phyloP scores from a whole-genome alignment of 805 yeast species.

The Yueomyces sinensis region DNA sequence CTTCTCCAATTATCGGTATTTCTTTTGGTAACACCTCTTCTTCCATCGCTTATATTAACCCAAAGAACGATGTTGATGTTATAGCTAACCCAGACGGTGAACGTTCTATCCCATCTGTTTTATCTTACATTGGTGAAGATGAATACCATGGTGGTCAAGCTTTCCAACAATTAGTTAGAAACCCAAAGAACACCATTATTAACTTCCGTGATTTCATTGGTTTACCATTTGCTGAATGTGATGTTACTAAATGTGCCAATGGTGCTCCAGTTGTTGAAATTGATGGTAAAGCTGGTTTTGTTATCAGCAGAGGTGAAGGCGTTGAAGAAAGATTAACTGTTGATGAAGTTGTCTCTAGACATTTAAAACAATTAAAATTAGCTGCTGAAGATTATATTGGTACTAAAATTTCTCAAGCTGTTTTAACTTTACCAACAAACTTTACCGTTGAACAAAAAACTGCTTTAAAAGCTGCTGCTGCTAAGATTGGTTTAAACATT shows the following conservation, averaged over 20 bases:
- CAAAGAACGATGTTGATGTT: conserved; percentile 69
- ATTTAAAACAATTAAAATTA: conserved; percentile 61
- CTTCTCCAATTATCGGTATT: conserved; percentile 68
- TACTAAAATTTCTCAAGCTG: conserved; percentile 63
- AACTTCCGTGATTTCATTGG: conserved; percentile 93
- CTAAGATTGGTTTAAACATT: conserved; percentile 62
- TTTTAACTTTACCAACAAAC: conserved; percentile 82
- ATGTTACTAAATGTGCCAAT: conserved; percentile 52
- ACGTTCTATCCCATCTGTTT: conserved; percentile 86
- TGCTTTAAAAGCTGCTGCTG: conserved; percentile 47
- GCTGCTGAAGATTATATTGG: conserved; percentile 95
- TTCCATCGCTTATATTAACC: conserved; percentile 90
- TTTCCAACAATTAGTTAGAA: conserved; percentile 79
- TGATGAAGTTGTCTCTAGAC: conserved; percentile 73
- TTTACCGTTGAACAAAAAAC: conserved; percentile 62
- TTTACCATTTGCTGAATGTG: conserved; percentile 53
- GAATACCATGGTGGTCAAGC: conserved; percentile 98
- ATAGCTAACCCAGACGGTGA: conserved; percentile 99
- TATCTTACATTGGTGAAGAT: conserved; percentile 85
- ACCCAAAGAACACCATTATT: conserved; percentile 72
- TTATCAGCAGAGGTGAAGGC: conserved; percentile 36
- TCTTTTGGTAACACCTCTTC: conserved; percentile 95
- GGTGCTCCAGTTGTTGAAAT: conserved; percentile 26
- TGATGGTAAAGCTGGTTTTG: conserved; percentile 59
- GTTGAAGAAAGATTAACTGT: conserved; percentile 46